Conservation (phyloP, 441 rosid genomes). For the Euphorbia neoarborescens region DNA sequence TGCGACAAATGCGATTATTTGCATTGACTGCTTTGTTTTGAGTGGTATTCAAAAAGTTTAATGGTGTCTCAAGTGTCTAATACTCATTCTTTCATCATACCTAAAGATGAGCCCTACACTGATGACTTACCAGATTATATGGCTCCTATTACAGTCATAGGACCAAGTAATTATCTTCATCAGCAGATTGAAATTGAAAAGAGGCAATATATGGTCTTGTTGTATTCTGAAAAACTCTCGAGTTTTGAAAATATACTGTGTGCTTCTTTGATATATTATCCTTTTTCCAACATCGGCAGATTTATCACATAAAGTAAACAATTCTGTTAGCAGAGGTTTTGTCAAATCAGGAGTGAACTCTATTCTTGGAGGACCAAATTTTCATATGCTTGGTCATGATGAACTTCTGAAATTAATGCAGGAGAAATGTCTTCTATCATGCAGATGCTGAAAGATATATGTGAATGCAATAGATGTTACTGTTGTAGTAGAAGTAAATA, state of each 20-base stretch:
- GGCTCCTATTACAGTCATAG: conserved; percentile 40
- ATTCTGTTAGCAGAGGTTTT: conserved; percentile 21
- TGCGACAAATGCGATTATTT: too few relatives aligned
- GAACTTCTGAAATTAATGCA: conserved; percentile 63
- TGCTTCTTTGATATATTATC: conserved; percentile 3
- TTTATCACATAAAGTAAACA: conserved; percentile 22
- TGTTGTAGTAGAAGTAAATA: too few relatives aligned
- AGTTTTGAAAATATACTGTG: background rate
- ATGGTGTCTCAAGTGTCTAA: too few relatives aligned
- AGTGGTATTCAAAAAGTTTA: too few relatives aligned
- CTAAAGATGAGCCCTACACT: conserved; percentile 53
- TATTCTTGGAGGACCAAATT: conserved; percentile 42
- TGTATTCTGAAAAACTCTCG: background rate
- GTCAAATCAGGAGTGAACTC: conserved; percentile 29
- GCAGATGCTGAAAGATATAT: conserved; percentile 64
- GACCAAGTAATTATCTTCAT: conserved; percentile 39
- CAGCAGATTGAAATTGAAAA: background rate
- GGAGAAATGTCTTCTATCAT: conserved; percentile 61
- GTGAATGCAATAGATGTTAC: too few relatives aligned
- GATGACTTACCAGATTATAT: conserved; percentile 31
- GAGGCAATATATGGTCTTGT: background rate
- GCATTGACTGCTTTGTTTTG: too few relatives aligned
- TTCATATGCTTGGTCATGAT: conserved; percentile 55
- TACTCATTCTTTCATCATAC: conserved; percentile 28
- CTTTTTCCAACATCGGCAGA: conserved; percentile 25